A percentile compares a stretch with the other conserved stretches of the same genome.
Evolutionary conservation across 2,329 filamentous ascomycete species (phyloP).

Genomic region (Dactylellina sp.): DNA sequence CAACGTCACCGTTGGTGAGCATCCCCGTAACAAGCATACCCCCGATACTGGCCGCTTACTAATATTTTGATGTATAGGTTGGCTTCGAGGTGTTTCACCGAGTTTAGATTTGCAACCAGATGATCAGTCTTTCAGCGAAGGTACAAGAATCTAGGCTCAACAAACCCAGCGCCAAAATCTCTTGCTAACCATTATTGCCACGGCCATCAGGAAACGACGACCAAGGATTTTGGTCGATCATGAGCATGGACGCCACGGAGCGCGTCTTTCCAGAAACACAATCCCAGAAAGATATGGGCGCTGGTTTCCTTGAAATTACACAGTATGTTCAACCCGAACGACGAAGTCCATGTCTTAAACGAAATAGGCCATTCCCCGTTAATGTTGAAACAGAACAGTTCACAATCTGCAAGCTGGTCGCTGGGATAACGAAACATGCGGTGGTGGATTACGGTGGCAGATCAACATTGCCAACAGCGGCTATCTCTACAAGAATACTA

Average conservation of each 20-base stretch:
- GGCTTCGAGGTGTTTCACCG: constrained; percentile 70
- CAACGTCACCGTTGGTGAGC: constrained; percentile 73
- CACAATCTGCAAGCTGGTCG: constrained; percentile 81
- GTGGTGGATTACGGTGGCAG: constrained; percentile 85
- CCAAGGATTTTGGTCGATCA: constrained; percentile 77
- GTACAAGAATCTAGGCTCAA: constrained; percentile 18
- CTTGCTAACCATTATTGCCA: constrained; percentile 19
- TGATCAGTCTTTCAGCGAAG: constrained; percentile 41
- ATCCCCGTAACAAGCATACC: background rate
- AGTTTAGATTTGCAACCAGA: constrained; percentile 58
- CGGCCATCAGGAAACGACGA: constrained; percentile 74
- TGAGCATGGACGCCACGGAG: constrained; percentile 76
- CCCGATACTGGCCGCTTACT: background rate
- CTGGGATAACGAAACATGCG: constrained; percentile 77
- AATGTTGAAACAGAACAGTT: constrained; percentile 78
- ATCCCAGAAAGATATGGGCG: constrained; percentile 64
- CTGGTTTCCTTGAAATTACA: constrained; percentile 48
- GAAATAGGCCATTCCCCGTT: too few relatives aligned
- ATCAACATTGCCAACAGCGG: constrained; percentile 82
- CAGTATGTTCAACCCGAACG: too few relatives aligned
- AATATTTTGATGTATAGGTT: constrained; percentile 74
- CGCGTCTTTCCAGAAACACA: constrained; percentile 69
- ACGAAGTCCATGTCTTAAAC: background rate
- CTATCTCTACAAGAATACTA: constrained; percentile 71
- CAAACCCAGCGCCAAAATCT: background rate